Base-by-base conservation (phyloP, 2,329 filamentous ascomycete genomes). In the Rhinocladiella mackenziei region DNA sequence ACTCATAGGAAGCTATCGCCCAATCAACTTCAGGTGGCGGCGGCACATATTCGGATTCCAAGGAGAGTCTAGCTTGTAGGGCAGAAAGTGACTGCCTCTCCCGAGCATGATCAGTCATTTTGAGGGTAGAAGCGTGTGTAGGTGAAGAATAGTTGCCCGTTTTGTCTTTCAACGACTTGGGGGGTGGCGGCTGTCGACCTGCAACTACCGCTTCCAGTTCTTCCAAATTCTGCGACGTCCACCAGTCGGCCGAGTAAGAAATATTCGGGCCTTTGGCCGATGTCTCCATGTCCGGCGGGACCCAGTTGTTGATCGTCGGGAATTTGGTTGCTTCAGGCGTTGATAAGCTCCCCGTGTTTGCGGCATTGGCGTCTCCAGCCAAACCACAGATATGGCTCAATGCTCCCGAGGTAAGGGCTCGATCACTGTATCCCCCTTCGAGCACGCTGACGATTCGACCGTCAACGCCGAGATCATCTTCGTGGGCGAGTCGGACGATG, bases 341-440 rank as follows among this genome's bases (percentile, higher is more conserved):
- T 9, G 34, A 14, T 11, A 39, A 20, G 6, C 19, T 22, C 18
- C 43, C 39, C 17, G 20, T 4, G 15, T 30, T 36, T 5, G n/a
- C 3, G 4, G 9, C 15, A 10, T 23, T 25, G 13, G 39, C 48
- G n/a, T 52, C 40, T 11, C 37, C 44, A 9, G 43, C 32, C 28
- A 98, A 75, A 4, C 91, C 92, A 56, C 86, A 87, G 13, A 98
- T 64, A 65, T 98, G 92, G 62, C 89, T 94, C 45, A 96, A 69
- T 2, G 96, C 83, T 32, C 92, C 92, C 23, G 88, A 95, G 39
- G 78, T 84, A 36, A 98, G 69, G 6, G 92, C 92, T 46, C 89
- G 80, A 65, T 98, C 87, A 61, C 89, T 96, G 61, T 98, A 98
- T 0, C 92, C 92, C 22, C 92, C 92, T 66, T 98, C 92, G 15